Base-by-base conservation (phyloP, 352 stramenopile genomes). In the Phytophthora nicotianae region DNA sequence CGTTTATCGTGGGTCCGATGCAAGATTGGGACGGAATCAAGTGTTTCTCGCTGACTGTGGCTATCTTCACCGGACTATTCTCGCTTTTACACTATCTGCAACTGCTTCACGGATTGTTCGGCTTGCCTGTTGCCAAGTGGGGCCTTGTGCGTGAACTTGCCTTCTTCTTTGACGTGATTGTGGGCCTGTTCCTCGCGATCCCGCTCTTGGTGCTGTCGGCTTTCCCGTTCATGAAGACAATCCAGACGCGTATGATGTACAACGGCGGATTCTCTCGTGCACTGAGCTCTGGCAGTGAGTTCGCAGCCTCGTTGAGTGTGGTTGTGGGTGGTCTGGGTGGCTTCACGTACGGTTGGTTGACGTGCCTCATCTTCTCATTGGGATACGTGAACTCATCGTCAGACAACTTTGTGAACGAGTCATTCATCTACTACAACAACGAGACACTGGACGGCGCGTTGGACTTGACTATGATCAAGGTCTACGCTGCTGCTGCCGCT, bases 181-280 rank as follows among this genome's bases (percentile, higher is more conserved):
- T 94, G 8, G 88, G 88, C 1, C 27, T 93, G 19, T 91, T 95
- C 53, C 50, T 95, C 19, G 74, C 89, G 14, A 13, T 94, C 1
- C 84, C 86, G 20, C 74, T 96, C 16, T 43, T 95, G 38, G 40
- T 95, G 17, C 29, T 96, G 4, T 95, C 86, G 41, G 85, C 82
- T 17, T 86, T 96, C 57, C 88, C 86, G 19, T 96, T 95, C 62
- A 95, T 96, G 86, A 85, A 81, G 35, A 95, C 86, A 8, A 91
- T 95, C 51, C 88, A 96, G 51, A 94, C 88, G 35, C 86, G 88
- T 27, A 96, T 96, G 86, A 96, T 96, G 88, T 96, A 96, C 69
- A 96, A 96, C 54, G 86, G 87, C 17, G 86, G 88, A 38, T 96
- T 96, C 43, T 94, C 88, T 13, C 83, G 83, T 40, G 83, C 86